phyloP scores from a whole-genome alignment of 2,329 filamentous ascomycete genomes.

The Pestalotiopsis sp. region DNA sequence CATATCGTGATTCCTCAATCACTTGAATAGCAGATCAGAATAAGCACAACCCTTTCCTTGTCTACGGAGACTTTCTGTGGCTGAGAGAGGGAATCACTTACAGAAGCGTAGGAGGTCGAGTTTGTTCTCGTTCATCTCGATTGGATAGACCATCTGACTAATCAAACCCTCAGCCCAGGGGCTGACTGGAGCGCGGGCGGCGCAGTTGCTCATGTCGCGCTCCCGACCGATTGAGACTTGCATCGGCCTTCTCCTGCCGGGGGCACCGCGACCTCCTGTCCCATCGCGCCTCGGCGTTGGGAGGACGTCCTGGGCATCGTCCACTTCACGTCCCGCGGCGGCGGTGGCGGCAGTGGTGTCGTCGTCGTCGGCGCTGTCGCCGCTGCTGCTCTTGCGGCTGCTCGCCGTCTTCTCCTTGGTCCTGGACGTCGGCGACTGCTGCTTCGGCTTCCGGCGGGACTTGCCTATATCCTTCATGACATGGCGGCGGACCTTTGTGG shows the following conservation, averaged over 20 bases:
- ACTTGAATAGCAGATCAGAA: slow-evolving; percentile 17
- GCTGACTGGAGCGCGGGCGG: neutral
- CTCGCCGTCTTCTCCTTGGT: slow-evolving; percentile 16
- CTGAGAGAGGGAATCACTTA: slow-evolving; percentile 15
- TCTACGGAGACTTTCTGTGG: too few species aligned
- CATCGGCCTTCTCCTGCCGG: neutral
- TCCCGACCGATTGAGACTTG: slow-evolving; percentile 13
- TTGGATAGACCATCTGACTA: slow-evolving; percentile 22
- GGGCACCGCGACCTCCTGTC: too few species aligned
- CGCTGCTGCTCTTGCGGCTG: neutral
- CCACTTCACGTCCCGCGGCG: too few species aligned
- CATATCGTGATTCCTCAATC: slow-evolving; percentile 23
- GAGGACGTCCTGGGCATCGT: too few species aligned
- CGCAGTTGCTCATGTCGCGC: slow-evolving; percentile 13
- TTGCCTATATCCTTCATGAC: slow-evolving; percentile 35
- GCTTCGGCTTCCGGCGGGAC: slow-evolving; percentile 25
- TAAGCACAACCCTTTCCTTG: too few species aligned
- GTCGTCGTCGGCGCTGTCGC: neutral
- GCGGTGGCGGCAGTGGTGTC: neutral
- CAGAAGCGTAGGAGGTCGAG: slow-evolving; percentile 23
- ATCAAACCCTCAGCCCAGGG: slow-evolving; percentile 18
- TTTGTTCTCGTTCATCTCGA: slow-evolving; percentile 28
- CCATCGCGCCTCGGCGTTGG: too few species aligned
- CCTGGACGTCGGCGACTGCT: slow-evolving; percentile 14
- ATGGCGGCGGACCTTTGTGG: slow-evolving; percentile 31